Evolutionary conservation across 768 basidiomycete species (phyloP).

Genomic region (Macrocybe gigantea): DNA sequence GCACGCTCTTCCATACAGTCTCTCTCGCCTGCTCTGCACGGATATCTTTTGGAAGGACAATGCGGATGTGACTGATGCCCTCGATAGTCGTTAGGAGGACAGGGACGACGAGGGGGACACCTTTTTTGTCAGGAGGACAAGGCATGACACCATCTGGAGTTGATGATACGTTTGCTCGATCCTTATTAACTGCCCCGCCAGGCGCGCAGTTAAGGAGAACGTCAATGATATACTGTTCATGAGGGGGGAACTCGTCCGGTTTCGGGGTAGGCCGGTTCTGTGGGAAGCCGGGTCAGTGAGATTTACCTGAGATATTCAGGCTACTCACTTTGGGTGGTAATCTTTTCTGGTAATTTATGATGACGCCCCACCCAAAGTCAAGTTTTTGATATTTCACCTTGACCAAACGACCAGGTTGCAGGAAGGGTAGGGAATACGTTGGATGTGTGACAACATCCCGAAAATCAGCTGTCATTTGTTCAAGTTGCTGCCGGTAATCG

Average conservation of each 20-base stretch:
- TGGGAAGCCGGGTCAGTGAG: background rate
- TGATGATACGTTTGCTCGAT: slow-evolving; percentile 45
- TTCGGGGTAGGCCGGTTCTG: slow-evolving; percentile 65
- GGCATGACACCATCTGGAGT: slow-evolving; percentile 73
- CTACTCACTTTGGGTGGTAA: slow-evolving; percentile 63
- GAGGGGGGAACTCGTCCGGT: slow-evolving; percentile 68
- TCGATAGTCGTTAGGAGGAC: slow-evolving; percentile 85
- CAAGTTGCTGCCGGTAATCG: slow-evolving; percentile 87
- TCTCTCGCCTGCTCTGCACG: slow-evolving; percentile 70
- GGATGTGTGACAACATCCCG: slow-evolving; percentile 92
- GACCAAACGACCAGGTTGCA: slow-evolving; percentile 89
- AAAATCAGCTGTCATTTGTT: slow-evolving; percentile 85
- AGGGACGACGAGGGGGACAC: slow-evolving; percentile 81
- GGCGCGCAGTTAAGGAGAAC: slow-evolving; percentile 79
- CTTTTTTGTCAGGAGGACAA: slow-evolving; percentile 65
- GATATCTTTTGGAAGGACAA: slow-evolving; percentile 88
- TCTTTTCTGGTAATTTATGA: slow-evolving; percentile 90
- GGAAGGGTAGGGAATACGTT: slow-evolving; percentile 89
- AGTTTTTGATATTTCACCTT: slow-evolving; percentile 80
- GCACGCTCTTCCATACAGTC: slow-evolving; percentile 83
- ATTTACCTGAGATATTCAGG: background rate
- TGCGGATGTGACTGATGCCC: slow-evolving; percentile 78
- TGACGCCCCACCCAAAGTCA: slow-evolving; percentile 96
- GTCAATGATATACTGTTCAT: slow-evolving; percentile 90
- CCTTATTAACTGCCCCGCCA: slow-evolving; percentile 56